phyloP scores from a whole-genome alignment of 2,329 filamentous ascomycete genomes.

The Westerdykella sp. region DNA sequence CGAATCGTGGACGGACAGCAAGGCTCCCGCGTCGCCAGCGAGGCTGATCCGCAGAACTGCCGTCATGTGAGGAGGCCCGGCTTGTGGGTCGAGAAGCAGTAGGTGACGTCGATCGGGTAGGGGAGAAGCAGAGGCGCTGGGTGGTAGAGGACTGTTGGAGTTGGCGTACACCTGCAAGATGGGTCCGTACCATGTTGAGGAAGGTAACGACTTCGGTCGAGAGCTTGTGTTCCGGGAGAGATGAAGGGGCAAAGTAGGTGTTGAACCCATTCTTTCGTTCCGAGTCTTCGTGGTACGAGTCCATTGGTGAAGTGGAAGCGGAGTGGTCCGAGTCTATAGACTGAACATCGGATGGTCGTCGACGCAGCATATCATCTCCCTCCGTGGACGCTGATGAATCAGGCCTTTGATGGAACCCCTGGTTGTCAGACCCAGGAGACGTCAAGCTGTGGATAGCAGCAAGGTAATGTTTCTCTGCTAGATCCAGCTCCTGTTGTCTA shows the following conservation, averaged over 20 bases:
- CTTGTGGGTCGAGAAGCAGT: conserved; percentile 10
- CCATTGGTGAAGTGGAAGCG: conserved; percentile 14
- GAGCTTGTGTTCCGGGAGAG: conserved; percentile 14
- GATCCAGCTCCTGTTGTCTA: conserved; percentile 24
- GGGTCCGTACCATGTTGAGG: conserved; percentile 20
- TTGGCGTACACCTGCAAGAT: conserved; percentile 21
- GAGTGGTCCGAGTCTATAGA: conserved; percentile 20
- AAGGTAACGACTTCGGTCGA: conserved; percentile 23
- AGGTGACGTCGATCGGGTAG: conserved; percentile 11
- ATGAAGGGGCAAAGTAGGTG: conserved; percentile 5
- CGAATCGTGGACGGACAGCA: conserved; percentile 24
- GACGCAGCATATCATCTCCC: conserved; percentile 5
- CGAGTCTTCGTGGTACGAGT: conserved; percentile 1
- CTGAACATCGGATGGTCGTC: conserved; percentile 12
- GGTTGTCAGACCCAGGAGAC: conserved; percentile 9
- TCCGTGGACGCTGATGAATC: conserved; percentile 13
- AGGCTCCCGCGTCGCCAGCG: conserved; percentile 12
- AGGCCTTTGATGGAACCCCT: conserved; percentile 10
- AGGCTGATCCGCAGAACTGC: conserved; percentile 9
- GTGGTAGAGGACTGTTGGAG: conserved; percentile 14
- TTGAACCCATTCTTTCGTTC: background rate
- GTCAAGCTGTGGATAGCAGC: conserved; percentile 24
- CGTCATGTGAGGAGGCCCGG: conserved; percentile 6
- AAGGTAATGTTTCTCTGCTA: conserved; percentile 32
- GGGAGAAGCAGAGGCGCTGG: conserved; percentile 11